Conservation (phyloP, 2,329 filamentous ascomycete species). For the Waltergamsia citrina region DNA sequence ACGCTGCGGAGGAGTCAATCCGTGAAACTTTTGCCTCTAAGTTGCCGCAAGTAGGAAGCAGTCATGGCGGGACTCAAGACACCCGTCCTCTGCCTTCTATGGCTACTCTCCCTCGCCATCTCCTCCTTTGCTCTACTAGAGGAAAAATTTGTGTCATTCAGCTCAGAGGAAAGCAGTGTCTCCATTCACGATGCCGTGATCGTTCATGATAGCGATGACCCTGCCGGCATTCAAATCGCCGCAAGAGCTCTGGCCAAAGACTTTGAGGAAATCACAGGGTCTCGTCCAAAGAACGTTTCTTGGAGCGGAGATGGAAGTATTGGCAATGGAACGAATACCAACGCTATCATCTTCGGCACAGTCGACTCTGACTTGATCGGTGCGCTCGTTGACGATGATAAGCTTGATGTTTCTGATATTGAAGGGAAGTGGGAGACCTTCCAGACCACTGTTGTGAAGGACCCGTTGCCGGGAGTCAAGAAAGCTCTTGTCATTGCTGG, state of each 20-base stretch:
- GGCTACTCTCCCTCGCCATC: no score
- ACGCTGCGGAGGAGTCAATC: no score
- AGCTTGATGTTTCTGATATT: slow-evolving; percentile 38
- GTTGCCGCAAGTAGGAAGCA: no score
- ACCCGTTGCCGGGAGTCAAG: slow-evolving; percentile 45
- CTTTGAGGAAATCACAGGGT: slow-evolving; percentile 1
- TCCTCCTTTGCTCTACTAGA: no score
- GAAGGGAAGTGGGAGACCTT: slow-evolving; percentile 62
- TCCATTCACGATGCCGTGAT: not conserved
- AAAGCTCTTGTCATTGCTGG: slow-evolving; percentile 58
- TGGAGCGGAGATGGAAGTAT: not conserved
- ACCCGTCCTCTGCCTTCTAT: no score
- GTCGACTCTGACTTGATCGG: not conserved
- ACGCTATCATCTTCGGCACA: not conserved
- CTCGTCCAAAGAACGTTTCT: not conserved
- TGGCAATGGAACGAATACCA: not conserved
- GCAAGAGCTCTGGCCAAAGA: not conserved
- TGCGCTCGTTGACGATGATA: not conserved
- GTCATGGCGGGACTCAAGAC: no score
- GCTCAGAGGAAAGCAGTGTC: no score
- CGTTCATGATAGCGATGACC: not conserved
- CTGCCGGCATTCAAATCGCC: not conserved
- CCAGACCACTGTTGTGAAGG: slow-evolving; percentile 44
- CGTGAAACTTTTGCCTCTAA: no score
- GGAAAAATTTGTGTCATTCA: no score